Evolutionary conservation across 2,329 filamentous ascomycete species (phyloP).

Genomic region (Clonostachys chloroleuca): DNA sequence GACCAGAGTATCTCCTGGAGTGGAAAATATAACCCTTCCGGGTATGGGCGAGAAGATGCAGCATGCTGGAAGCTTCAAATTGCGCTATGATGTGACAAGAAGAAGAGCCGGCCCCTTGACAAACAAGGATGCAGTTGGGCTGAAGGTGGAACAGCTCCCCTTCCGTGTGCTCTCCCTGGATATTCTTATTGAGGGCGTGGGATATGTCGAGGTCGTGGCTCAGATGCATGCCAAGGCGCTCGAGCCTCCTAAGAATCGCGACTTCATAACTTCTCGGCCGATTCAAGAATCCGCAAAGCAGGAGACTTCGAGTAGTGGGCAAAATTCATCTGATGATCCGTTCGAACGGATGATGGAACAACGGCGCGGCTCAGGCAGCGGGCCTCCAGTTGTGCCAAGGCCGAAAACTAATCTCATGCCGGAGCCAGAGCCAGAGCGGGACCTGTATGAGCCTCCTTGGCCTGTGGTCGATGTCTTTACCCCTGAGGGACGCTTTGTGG

Average conservation of each 20-base stretch:
- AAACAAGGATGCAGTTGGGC: slow-evolving; percentile 53
- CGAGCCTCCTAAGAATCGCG: slow-evolving; percentile 3
- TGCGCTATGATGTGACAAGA: slow-evolving; percentile 82
- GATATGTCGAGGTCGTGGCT: slow-evolving; percentile 85
- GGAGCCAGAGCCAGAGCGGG: slow-evolving; percentile 5
- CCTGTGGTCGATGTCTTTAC: slow-evolving; percentile 81
- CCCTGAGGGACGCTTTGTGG: slow-evolving; percentile 79
- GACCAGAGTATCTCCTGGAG: slow-evolving; percentile 46
- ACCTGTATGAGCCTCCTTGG: slow-evolving; percentile 27
- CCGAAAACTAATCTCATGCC: neutral
- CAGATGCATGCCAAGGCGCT: slow-evolving; percentile 65
- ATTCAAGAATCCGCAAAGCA: slow-evolving; percentile 8
- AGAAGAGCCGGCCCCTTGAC: slow-evolving; percentile 71
- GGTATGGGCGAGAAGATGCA: slow-evolving; percentile 53
- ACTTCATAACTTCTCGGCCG: slow-evolving; percentile 1
- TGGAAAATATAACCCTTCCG: slow-evolving; percentile 59
- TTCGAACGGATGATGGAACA: slow-evolving; percentile 16
- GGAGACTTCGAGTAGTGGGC: slow-evolving; percentile 10
- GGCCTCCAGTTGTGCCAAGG: neutral
- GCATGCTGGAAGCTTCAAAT: slow-evolving; percentile 69
- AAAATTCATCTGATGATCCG: slow-evolving; percentile 8
- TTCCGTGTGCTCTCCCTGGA: slow-evolving; percentile 79
- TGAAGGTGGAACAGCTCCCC: slow-evolving; percentile 65
- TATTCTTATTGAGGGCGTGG: slow-evolving; percentile 85
- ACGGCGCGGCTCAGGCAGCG: slow-evolving; percentile 10